Evolutionary conservation across 306 rosid genomes (phyloP), one percentile per base, ranked within the genome.

Genomic region (Fragaria vesca): DNA sequence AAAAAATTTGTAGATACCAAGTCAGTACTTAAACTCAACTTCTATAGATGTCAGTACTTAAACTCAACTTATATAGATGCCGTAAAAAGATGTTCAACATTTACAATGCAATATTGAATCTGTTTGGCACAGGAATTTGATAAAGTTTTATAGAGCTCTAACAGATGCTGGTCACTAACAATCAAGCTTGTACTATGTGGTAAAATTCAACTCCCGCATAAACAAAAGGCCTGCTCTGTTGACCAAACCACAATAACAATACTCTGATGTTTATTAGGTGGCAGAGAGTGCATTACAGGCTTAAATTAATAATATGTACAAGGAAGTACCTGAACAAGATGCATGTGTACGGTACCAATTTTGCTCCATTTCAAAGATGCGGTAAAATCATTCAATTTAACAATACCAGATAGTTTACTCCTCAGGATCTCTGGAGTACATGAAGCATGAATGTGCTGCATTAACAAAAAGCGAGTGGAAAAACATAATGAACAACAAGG

Each of bases 351-450:
- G 60, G 75, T 77, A n/a, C 96, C 98, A 55, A 94, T 87, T 82
- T 85, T 88, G 89, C 97, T 94, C 98, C 97, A 94, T 76, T 90
- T 90, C 89, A 94, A 76, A 80, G 79, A 51, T 75, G 90, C 43
- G 4, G 87, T 66, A 75, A 90, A 86, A 52, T 74, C 66, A 76
- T 85, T 76, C 86, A 94, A 74, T 71, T 20, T 80, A 60, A 92
- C 84, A 48, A 74, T 81, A 24, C 94, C 94, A 54, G 83, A 78
- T 76, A 92, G 66, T 32, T 72, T 81, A 80, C 83, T 87, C 70
- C 69, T 78, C 75, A 50, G n/a, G 51, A 94, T 85, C 78, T 90
- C 66, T 30, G 86, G 89, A 80, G 85, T 77, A 76, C 87, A 75
- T 46, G 90, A 89, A 72, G 90, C 93, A 54, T 87, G 80, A 67